These are phyloP conservation scores for Bipolaris bicolor DNA, from an alignment of 2,329 filamentous ascomycete genomes.

Conservation along the genomic window DNA sequence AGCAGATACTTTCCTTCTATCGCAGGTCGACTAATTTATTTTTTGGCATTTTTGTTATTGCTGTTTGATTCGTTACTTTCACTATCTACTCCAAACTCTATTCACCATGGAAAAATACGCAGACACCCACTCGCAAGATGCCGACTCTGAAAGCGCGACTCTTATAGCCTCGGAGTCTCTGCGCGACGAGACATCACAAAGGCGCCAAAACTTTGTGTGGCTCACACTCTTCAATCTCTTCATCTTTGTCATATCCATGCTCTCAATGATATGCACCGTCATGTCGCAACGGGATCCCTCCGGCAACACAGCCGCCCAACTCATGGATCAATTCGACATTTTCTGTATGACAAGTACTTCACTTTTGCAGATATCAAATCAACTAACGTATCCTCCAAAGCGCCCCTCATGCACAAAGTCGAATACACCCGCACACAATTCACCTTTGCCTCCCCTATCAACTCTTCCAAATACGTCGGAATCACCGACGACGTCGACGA, in stretches of 20 bases:
- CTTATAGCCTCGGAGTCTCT: constrained; percentile 36
- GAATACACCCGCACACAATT: constrained; percentile 39
- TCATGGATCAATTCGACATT: constrained; percentile 43
- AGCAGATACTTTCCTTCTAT: constrained; percentile 18
- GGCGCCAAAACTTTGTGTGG: constrained; percentile 35
- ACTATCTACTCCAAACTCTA: not conserved
- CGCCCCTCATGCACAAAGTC: constrained; percentile 40
- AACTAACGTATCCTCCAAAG: constrained; percentile 13
- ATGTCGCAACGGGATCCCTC: constrained; percentile 39
- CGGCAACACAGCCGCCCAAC: constrained; percentile 31
- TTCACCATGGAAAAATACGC: constrained; percentile 40
- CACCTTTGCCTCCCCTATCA: constrained; percentile 35
- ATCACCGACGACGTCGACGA: constrained; percentile 63
- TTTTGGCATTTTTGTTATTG: not conserved
- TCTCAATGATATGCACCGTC: constrained; percentile 40
- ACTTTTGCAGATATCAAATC: not conserved
- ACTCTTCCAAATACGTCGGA: constrained; percentile 57
- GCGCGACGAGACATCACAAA: constrained; percentile 27
- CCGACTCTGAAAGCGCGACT: constrained; percentile 37
- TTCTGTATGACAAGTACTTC: constrained; percentile 27
- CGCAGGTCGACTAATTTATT: constrained; percentile 28
- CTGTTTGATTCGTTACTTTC: not conserved
- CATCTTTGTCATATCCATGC: constrained; percentile 39
- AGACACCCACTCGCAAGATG: constrained; percentile 20
- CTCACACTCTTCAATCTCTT: constrained; percentile 44